Evolutionary conservation across 2,329 filamentous ascomycete species (phyloP).

Genomic region (Aspergillus candidus): DNA sequence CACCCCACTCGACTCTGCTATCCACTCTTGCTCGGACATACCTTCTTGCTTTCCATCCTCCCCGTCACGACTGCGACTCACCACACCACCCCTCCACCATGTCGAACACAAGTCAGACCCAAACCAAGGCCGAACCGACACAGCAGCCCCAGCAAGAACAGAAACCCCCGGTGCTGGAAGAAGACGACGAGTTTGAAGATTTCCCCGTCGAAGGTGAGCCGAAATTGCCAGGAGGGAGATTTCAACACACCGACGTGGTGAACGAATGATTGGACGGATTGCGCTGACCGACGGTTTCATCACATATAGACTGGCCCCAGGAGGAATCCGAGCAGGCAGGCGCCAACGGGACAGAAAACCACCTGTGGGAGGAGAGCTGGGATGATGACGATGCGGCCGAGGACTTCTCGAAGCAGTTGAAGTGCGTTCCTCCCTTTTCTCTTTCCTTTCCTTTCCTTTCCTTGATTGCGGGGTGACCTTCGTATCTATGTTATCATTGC

Average conservation of each 20-base stretch:
- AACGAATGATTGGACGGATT: too few species aligned
- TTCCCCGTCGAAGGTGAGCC: slow-evolving; percentile 85
- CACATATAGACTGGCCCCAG: slow-evolving; percentile 72
- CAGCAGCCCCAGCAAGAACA: slow-evolving; percentile 48
- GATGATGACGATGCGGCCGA: slow-evolving; percentile 96
- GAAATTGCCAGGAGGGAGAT: background rate
- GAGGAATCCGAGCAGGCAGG: slow-evolving; percentile 72
- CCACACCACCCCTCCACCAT: slow-evolving; percentile 31
- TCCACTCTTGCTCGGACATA: background rate
- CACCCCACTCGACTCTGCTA: too few species aligned
- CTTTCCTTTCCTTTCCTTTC: slow-evolving; percentile 2
- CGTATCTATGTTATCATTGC: background rate
- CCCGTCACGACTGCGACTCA: slow-evolving; percentile 1
- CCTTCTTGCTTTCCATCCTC: background rate
- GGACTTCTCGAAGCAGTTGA: slow-evolving; percentile 91
- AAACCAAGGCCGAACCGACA: slow-evolving; percentile 33
- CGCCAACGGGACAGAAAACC: slow-evolving; percentile 56
- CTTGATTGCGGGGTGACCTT: background rate
- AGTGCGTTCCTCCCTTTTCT: slow-evolving; percentile 52
- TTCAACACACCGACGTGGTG: too few species aligned
- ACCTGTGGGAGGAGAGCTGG: slow-evolving; percentile 99
- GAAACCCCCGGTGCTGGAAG: slow-evolving; percentile 71
- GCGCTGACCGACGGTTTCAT: slow-evolving; percentile 7
- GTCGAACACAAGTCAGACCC: slow-evolving; percentile 37
- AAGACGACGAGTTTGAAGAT: slow-evolving; percentile 99